Evolutionary conservation across 192 early-diverging fungal genomes (phyloP).

Genomic region (Coemansia sp.): DNA sequence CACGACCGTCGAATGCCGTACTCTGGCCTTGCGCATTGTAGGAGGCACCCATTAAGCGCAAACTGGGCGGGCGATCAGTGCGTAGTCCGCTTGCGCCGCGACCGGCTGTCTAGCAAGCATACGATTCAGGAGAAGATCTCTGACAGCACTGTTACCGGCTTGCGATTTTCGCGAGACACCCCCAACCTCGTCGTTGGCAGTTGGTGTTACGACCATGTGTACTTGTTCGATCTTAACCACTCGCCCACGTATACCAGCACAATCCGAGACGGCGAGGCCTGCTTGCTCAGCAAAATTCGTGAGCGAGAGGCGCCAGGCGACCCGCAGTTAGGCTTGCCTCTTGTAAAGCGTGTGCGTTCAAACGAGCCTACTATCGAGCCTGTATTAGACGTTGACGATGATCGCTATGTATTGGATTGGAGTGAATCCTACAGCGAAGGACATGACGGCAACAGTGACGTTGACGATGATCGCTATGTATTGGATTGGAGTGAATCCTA

Average conservation of each 20-base stretch:
- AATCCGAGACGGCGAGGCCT: not conserved
- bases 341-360: slow-evolving; percentile 22
- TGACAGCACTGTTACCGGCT: slow-evolving; percentile 38
- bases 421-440: not conserved
- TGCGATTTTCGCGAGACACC: slow-evolving; percentile 40
- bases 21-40: not conserved
- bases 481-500: not conserved
- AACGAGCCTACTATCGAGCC: not conserved
- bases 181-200: slow-evolving; percentile 56
- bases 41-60: not conserved
- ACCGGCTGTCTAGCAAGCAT: not conserved
- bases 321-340: not conserved
- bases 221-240: slow-evolving; percentile 58
- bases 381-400: not conserved
- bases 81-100: slow-evolving; percentile 34
- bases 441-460: not conserved
- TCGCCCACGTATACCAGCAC: slow-evolving; percentile 25
- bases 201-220: slow-evolving; percentile 58
- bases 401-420: not conserved
- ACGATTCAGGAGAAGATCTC: slow-evolving; percentile 20
- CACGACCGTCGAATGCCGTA: slow-evolving; percentile 55
- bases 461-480: not conserved
- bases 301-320: not conserved
- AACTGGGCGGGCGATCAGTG: slow-evolving; percentile 38
- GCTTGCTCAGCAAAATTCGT: not conserved